Evolutionary conservation across 2,329 filamentous ascomycete genomes (phyloP), one percentile per base, ranked within the genome.

Genomic region (Nemania sp.): DNA sequence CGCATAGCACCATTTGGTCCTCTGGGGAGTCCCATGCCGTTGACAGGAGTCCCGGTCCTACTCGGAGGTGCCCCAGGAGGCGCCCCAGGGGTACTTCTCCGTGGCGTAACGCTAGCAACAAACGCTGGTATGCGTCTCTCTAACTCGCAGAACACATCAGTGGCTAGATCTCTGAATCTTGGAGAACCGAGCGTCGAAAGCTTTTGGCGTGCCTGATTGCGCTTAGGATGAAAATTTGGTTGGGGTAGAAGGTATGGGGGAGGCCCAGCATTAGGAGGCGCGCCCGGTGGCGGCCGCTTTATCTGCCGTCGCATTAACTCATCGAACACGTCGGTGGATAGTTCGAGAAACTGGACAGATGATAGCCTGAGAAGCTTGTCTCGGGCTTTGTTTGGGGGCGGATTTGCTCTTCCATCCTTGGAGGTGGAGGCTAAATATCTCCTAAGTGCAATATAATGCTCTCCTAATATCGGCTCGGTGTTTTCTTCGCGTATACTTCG

Each of bases 251-350:
- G 87, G 77, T 90, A 97, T 13, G 88, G 83, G 1, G 93, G 93
- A n/a, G 87, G 86, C 3, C 81, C 82, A 54, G 77, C 79, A 70
- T 82, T 84, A 55, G 84, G 84, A 22, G 82, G 81, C 26, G 84
- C 83, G 73, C 85, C 87, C 24, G 86, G 83, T 18, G 85, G 83
- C 62, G 83, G 82, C 69, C 88, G 82, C 62, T 86, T 86, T 59
- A 92, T 88, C 80, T 98, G 94, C 71, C 96, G 89, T 67, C 96
- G 91, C 73, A 97, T 86, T 72, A 98, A 85, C 82, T 99, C 96
- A 80, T 99, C 96, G 81, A 92, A 98, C 47, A 99, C 95, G 82
- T 99, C 96, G 66, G 95, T 98, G 81, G 94, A 98, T 70, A 99
- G 87, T 82, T 99, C 96, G 80, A 97, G 93, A 80, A 99, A 98